These are phyloP conservation scores for Macrophomina tecta DNA, from an alignment of 2,329 filamentous ascomycete genomes.

Conservation along the genomic window DNA sequence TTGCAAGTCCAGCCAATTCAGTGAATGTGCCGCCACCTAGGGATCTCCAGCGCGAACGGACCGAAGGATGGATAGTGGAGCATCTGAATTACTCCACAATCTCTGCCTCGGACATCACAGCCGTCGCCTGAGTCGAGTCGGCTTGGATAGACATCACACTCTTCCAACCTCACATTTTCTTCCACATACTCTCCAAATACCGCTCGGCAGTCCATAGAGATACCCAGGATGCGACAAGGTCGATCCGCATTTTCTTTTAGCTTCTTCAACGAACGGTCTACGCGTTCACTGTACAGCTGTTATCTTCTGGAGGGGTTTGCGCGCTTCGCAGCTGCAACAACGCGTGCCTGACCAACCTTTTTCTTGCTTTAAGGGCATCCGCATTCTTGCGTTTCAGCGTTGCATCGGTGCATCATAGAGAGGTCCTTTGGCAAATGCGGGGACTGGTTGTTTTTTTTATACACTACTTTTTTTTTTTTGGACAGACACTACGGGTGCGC, in stretches of 20 bases:
- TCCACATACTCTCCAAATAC: slow-evolving; percentile 11
- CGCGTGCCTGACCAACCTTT: slow-evolving; percentile 11
- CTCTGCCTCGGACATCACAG: neutral
- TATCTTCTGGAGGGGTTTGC: slow-evolving; percentile 2
- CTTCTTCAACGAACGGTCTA: neutral
- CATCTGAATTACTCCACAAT: neutral
- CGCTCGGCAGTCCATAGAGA: slow-evolving; percentile 24
- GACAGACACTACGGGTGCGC: slow-evolving; percentile 5
- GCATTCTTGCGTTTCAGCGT: slow-evolving; percentile 26
- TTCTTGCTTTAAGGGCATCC: slow-evolving; percentile 12
- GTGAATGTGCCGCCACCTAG: slow-evolving; percentile 16
- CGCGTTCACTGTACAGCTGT: slow-evolving; percentile 10
- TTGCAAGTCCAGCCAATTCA: slow-evolving; percentile 3
- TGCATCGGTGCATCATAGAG: slow-evolving; percentile 28
- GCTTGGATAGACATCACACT: slow-evolving; percentile 24
- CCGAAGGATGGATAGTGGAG: neutral
- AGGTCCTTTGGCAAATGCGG: slow-evolving; percentile 7
- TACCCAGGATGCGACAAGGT: slow-evolving; percentile 23
- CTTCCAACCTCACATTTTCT: slow-evolving; percentile 12
- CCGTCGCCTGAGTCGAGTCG: slow-evolving; percentile 18
- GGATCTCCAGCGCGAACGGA: slow-evolving; percentile 20
- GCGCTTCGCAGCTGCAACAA: slow-evolving; percentile 13
- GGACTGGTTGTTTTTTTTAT: slow-evolving; percentile 9
- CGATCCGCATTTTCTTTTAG: slow-evolving; percentile 14
- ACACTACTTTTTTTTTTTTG: slow-evolving; percentile 2